These are phyloP conservation scores for Schoenoplectus triqueter DNA, from an alignment of 202 grass and related monocot genomes.

Conservation along the genomic window DNA sequence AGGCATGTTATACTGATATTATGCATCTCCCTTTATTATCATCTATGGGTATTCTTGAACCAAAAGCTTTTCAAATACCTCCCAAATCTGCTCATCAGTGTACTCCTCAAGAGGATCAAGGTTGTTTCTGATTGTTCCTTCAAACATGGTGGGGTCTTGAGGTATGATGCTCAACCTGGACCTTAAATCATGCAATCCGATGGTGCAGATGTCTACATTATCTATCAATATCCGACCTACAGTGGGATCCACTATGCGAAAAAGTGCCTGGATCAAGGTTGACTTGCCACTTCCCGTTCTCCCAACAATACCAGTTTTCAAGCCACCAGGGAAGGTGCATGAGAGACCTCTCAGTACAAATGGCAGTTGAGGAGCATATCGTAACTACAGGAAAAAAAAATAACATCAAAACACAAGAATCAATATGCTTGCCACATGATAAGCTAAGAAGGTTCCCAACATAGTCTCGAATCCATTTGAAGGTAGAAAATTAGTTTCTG, in stretches of 20 bases:
- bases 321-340: constrained; percentile 67
- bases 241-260: constrained; percentile 80
- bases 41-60: not conserved
- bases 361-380: constrained; percentile 72
- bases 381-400: constrained; percentile 54
- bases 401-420: not conserved
- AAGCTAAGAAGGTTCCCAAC: not conserved
- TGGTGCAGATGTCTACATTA: constrained; percentile 63
- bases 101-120: constrained; percentile 89
- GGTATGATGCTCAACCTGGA: constrained; percentile 93
- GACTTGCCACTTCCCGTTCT: constrained; percentile 93
- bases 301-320: constrained; percentile 94
- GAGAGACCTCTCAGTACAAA: constrained; percentile 85
- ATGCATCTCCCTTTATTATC: not conserved
- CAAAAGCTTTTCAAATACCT: constrained; percentile 48
- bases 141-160: constrained; percentile 93
- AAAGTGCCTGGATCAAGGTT: constrained; percentile 86
- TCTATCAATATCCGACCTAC: constrained; percentile 73
- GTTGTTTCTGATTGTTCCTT: constrained; percentile 86
- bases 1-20: not conserved
- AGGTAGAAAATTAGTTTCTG: not conserved
- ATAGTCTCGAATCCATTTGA: not conserved
- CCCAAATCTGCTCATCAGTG: constrained; percentile 75
- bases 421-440: not conserved
- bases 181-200: constrained; percentile 81